A percentile compares a stretch with the other conserved stretches of the same genome.
These are phyloP conservation scores for Xylaria venustula DNA, from an alignment of 495 filamentous ascomycete genomes.

Conservation along the genomic window DNA sequence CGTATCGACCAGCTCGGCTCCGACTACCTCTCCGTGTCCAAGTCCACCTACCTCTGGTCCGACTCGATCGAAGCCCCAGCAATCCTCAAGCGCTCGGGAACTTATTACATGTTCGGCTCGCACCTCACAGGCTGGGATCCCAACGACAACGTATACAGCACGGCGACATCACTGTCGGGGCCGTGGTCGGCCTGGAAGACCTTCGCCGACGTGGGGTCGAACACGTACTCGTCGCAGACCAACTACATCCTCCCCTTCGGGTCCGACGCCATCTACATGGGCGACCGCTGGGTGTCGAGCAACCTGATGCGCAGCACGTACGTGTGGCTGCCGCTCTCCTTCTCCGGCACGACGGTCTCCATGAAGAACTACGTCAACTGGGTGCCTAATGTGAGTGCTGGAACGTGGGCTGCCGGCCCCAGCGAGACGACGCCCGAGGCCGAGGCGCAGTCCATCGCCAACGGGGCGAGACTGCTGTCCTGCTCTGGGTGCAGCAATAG, in stretches of 20 bases:
- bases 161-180: constrained; percentile 36
- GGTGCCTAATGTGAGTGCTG: constrained; percentile 35
- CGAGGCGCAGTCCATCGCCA: constrained; percentile 38
- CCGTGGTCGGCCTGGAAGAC: constrained; percentile 61
- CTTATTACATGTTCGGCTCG: constrained; percentile 43
- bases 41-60: constrained; percentile 49
- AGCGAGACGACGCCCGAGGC: constrained; percentile 52
- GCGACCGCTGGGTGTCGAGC: constrained; percentile 60
- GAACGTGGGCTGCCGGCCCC: constrained; percentile 38
- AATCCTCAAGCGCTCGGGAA: constrained; percentile 34
- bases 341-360: constrained; percentile 53
- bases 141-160: constrained; percentile 60
- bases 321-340: constrained; percentile 62
- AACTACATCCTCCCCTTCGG: constrained; percentile 49
- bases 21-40: constrained; percentile 50
- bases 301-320: constrained; percentile 63
- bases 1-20: constrained; percentile 46
- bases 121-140: constrained; percentile 48
- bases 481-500: constrained; percentile 49
- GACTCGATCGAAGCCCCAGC: constrained; percentile 47
- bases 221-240: constrained; percentile 55
- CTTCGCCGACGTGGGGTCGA: constrained; percentile 52
- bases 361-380: constrained; percentile 55
- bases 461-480: constrained; percentile 31
- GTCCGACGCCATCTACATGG: constrained; percentile 58